Evolutionary conservation across 495 filamentous ascomycete species (phyloP).

Genomic region (Astrothelium subdiscretum): DNA sequence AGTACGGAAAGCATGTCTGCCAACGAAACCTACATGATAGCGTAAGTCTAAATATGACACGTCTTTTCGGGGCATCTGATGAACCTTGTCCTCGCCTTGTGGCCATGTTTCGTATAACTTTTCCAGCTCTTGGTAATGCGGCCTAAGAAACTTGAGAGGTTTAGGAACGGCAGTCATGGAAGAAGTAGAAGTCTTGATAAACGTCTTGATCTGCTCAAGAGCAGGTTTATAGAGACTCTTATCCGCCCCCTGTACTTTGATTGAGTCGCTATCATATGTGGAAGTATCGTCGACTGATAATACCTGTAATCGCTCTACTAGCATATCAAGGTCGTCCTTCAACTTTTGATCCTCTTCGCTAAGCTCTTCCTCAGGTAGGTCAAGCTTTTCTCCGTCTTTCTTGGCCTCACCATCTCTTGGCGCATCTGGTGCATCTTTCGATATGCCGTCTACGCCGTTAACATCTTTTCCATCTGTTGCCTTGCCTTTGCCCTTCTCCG

Average conservation of each 20-base stretch:
- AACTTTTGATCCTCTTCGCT: constrained; percentile 97
- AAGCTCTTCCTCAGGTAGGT: constrained; percentile 60
- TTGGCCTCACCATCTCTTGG: constrained; percentile 54
- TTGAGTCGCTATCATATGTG: not conserved
- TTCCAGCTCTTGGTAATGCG: constrained; percentile 80
- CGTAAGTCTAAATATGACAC: not conserved
- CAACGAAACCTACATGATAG: constrained; percentile 49
- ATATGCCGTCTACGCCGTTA: constrained; percentile 42
- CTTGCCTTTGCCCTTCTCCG: constrained; percentile 18
- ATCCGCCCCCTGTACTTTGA: constrained; percentile 32
- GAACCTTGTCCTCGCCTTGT: constrained; percentile 66
- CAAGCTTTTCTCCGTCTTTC: constrained; percentile 59
- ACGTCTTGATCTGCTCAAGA: constrained; percentile 88
- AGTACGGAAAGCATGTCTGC: constrained; percentile 95
- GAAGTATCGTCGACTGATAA: constrained; percentile 11
- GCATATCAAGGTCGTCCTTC: constrained; percentile 96
- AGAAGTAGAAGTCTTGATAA: constrained; percentile 96
- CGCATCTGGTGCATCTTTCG: constrained; percentile 50
- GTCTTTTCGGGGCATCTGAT: not conserved
- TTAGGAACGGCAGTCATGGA: constrained; percentile 99
- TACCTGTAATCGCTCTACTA: constrained; percentile 90
- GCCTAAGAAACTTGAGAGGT: constrained; percentile 93
- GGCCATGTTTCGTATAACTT: constrained; percentile 83
- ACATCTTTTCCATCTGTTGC: constrained; percentile 42
- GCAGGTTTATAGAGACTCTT: constrained; percentile 79